Base-by-base conservation (phyloP, 768 basidiomycete genomes). In the Phlegmacium glaucopus region DNA sequence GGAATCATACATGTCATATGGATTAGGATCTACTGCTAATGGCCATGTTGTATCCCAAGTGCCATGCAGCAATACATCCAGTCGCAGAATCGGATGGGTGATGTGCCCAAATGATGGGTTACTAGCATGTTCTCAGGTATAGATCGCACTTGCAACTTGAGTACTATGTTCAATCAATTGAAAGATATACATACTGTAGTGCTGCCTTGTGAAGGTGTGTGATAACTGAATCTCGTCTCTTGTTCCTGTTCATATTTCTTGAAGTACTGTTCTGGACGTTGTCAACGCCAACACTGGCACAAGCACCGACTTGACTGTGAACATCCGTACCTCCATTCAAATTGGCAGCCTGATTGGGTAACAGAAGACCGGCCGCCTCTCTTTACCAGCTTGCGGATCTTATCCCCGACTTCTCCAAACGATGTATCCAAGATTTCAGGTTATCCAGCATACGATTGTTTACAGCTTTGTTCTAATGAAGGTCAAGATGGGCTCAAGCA, bases 331-430 rank as follows among this genome's bases (percentile, higher is more conserved):
- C 50, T 63, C 3, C 51, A 59, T 36, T 16, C 39, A 3, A 49
- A 51, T 35, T 72, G 71, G 70, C 57, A 65, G 30, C 70, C 68
- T 6, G 55, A 55, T 27, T 72, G 69, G 68, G 52, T 66, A 9
- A 39, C 47, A 1, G 64, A 71, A 36, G 49, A 59, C 17, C 63
- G 69, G 13, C 42, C 49, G 8, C 68, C 65, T 8, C 42, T 50
- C 4, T 54, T 63, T 32, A 48, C 53, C 1, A 40, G 42, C 13
- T 40, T 38, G 8, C 45, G 44, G 18, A 58, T 46, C 44, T 35
- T 51, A 7, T 42, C 45, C 11, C 38, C 52, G 2, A 49, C 53
- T 0, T 49, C 50, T 1, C 45, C 56, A n/a, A 34, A 37, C 36
- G 53, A 53, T 38, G 45, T 52, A 10, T 52, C 53, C 45, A 55